Base-by-base conservation (phyloP, 2,329 filamentous ascomycete species). In the Lecanicillium sp. region DNA sequence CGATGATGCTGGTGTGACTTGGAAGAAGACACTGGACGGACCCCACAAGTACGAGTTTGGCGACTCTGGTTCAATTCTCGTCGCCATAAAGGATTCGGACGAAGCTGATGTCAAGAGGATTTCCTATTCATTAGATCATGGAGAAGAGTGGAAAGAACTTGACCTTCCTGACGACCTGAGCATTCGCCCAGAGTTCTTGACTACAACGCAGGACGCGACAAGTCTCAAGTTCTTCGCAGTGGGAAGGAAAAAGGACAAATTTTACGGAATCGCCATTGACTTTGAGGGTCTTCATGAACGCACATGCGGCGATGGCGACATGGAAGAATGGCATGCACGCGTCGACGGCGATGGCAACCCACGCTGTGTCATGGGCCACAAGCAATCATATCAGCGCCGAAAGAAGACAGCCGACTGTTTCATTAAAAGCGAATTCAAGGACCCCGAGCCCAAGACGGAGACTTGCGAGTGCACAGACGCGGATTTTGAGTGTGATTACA, bases 401-500 rank as follows among this genome's bases (percentile, higher is more conserved):
- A 96, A 94, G 68, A 83, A 87, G 56, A 75, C 85, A 50, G 83
- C 85, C 14, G 78, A 94, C 44, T 98, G 94, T 62, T 94, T 95
- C 57, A 73, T 96, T 49, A 84, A 85, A 50, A 72, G 85, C 43
- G 78, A 90, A 38, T 95, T 95, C 65, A 79, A 87, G 53, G 84
- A 92, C 45, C 80, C 85, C 0, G 62, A 75, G 25, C 77, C 83
- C 2, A 67, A 80, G 44, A 82, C 75, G 19, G 77, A 86, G 50
- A 62, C 78, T 33, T 98, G 92, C 67, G 78, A 85, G 29, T 98
- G 92, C 60, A 79, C 80, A 1, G 77, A 83, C 41, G 68, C 71
- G 25, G 94, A 98, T 58, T 98, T 94, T 57, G 92, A 98, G 63
- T 98, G 92, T 58, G 90, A 96, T 56, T 95, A 85, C 69, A 94